Evolutionary conservation across 352 stramenopile genomes (phyloP).

Genomic region (Pythium dissotocum): DNA sequence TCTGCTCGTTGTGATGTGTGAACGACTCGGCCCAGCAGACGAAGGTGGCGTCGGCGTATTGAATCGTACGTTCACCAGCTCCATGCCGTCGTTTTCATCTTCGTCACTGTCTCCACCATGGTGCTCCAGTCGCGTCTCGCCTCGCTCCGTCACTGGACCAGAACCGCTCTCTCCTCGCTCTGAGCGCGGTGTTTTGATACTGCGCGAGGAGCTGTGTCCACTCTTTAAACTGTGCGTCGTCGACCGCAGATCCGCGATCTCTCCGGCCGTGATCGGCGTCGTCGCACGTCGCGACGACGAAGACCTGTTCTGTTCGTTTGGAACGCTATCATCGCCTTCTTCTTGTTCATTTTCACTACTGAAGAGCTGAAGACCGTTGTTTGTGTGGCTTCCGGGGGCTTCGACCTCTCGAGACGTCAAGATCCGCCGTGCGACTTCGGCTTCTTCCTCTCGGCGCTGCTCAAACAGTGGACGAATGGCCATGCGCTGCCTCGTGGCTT

Average conservation of each 20-base stretch:
- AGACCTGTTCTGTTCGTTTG: neutral
- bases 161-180: conserved; percentile 1
- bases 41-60: conserved; percentile 27
- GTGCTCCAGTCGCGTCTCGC: neutral
- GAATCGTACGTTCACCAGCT: conserved; percentile 18
- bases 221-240: neutral
- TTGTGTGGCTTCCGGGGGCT: neutral
- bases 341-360: neutral
- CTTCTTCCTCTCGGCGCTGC: conserved; percentile 48
- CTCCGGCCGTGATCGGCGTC: conserved; percentile 17
- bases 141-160: neutral
- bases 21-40: conserved; percentile 21
- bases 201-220: neutral
- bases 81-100: neutral
- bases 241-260: conserved; percentile 11
- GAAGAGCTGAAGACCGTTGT: neutral
- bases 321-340: neutral
- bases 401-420: conserved; percentile 30
- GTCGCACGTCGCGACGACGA: conserved; percentile 5
- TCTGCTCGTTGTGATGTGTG: conserved; percentile 1
- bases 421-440: conserved; percentile 28
- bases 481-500: conserved; percentile 56
- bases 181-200: neutral
- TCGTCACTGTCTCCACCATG: neutral
- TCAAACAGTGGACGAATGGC: conserved; percentile 73